Conservation (phyloP, 345 rosid genomes). For the Ceriops decandra region DNA sequence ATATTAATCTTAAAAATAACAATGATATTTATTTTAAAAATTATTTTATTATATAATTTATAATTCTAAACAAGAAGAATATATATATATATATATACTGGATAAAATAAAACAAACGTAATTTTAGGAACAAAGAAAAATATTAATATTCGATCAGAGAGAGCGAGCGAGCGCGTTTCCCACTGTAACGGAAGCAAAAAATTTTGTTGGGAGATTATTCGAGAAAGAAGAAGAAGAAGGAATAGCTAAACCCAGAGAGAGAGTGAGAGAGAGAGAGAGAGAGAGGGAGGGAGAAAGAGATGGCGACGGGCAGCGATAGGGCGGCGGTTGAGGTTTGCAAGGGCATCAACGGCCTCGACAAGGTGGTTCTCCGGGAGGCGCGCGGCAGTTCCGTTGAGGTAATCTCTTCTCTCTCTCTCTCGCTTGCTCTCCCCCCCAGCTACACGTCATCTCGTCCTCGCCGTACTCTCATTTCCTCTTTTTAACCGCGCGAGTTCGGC, state of each 20-base stretch:
- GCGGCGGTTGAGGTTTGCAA: slow-evolving; percentile 40
- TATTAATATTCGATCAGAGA: neutral
- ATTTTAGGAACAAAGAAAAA: neutral
- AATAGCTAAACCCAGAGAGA: neutral
- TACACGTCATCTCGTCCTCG: too few relatives aligned
- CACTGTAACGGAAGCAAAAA: too few relatives aligned
- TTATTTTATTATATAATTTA: too few relatives aligned
- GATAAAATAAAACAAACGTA: neutral
- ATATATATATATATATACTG: neutral
- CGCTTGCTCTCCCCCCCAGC: neutral
- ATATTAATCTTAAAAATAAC: too few relatives aligned
- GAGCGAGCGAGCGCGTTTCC: too few relatives aligned
- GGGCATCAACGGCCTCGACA: slow-evolving; percentile 77
- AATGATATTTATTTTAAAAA: too few relatives aligned
- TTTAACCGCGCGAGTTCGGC: too few relatives aligned
- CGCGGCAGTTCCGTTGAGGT: slow-evolving; percentile 87
- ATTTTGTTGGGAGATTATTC: too few relatives aligned
- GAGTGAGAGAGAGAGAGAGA: neutral
- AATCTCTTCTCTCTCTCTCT: neutral
- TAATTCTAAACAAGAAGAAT: too few relatives aligned
- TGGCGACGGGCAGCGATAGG: slow-evolving; percentile 20
- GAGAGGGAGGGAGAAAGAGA: neutral
- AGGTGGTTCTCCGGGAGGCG: slow-evolving; percentile 65
- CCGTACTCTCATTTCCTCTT: too few relatives aligned
- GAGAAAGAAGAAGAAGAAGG: neutral